phyloP scores from a whole-genome alignment of 768 basidiomycete genomes.

The Boletus barrowsii region DNA sequence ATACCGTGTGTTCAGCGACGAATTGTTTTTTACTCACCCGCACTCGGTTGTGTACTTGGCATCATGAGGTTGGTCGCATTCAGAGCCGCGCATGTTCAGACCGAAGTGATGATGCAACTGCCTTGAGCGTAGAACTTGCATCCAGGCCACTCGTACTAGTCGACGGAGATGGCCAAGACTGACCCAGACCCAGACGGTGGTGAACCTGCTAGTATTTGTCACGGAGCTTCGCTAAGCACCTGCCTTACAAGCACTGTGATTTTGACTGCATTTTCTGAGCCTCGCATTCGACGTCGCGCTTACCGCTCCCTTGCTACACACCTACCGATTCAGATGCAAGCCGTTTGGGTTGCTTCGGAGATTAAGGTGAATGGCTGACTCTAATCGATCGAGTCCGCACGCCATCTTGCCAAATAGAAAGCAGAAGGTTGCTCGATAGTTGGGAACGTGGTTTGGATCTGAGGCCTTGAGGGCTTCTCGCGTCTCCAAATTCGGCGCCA shows the following conservation, averaged over 20 bases:
- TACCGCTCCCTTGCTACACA: slow-evolving; percentile 62
- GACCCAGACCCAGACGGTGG: neutral
- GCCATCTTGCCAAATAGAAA: too few species aligned
- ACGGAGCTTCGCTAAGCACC: slow-evolving; percentile 41
- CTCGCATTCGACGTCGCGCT: slow-evolving; percentile 63
- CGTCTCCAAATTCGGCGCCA: slow-evolving; percentile 26
- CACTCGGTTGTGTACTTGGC: too few species aligned
- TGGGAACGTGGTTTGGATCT: neutral
- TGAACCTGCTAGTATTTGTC: slow-evolving; percentile 23
- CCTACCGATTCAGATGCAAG: slow-evolving; percentile 45
- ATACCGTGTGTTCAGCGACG: too few species aligned
- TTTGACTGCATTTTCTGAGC: slow-evolving; percentile 48
- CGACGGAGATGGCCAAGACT: neutral
- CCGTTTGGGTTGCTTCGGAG: neutral
- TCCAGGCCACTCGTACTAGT: too few species aligned
- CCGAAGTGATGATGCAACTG: too few species aligned
- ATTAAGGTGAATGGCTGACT: too few species aligned
- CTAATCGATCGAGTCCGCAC: too few species aligned
- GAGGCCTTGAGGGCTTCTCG: slow-evolving; percentile 28
- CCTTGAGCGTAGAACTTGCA: too few species aligned
- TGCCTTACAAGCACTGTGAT: slow-evolving; percentile 48
- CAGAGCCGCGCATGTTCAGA: too few species aligned
- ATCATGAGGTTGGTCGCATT: too few species aligned
- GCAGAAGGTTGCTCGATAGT: too few species aligned
- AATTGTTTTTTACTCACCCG: too few species aligned